Conservation (phyloP, 2,329 filamentous ascomycete species). For the Trichophyton benhamiae region DNA sequence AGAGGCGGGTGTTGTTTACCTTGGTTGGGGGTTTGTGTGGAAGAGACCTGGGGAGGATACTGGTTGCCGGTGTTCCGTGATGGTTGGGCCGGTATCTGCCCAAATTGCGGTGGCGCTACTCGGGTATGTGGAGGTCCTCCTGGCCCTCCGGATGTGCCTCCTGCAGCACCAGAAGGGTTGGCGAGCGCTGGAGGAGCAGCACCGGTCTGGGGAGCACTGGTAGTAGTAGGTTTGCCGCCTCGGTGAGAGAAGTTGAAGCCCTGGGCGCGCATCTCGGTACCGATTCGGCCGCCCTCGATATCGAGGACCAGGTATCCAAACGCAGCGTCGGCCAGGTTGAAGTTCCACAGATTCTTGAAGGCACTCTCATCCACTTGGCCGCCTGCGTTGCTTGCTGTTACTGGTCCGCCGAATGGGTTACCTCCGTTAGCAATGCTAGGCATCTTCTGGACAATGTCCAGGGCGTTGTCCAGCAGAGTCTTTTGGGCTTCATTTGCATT, state of each 20-base stretch:
- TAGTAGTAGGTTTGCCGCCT: constrained; percentile 57
- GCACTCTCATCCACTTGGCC: constrained; percentile 96
- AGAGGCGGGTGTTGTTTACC: constrained; percentile 23
- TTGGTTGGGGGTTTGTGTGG: constrained; percentile 21
- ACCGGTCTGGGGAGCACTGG: constrained; percentile 11
- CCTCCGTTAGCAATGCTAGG: constrained; percentile 86
- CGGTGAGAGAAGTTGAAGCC: constrained; percentile 99
- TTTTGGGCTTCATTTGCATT: constrained; percentile 88
- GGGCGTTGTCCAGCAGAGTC: constrained; percentile 76
- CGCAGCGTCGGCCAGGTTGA: constrained; percentile 92
- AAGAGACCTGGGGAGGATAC: constrained; percentile 19
- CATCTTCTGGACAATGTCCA: constrained; percentile 97
- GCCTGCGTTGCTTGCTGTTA: constrained; percentile 54
- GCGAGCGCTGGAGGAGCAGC: constrained; percentile 4
- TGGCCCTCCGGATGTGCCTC: constrained; percentile 27
- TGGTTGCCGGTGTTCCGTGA: constrained; percentile 19
- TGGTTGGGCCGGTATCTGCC: constrained; percentile 28
- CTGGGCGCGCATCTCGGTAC: constrained; percentile 96
- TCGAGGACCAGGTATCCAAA: constrained; percentile 94
- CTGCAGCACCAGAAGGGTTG: constrained; percentile 18
- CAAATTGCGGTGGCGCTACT: constrained; percentile 27
- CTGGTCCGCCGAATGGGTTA: constrained; percentile 87
- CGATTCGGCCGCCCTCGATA: constrained; percentile 88
- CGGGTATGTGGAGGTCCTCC: constrained; percentile 23
- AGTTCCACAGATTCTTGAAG: constrained; percentile 99